These are phyloP conservation scores for Colletotrichum musae DNA, from an alignment of 2,329 filamentous ascomycete species.

Conservation along the genomic window DNA sequence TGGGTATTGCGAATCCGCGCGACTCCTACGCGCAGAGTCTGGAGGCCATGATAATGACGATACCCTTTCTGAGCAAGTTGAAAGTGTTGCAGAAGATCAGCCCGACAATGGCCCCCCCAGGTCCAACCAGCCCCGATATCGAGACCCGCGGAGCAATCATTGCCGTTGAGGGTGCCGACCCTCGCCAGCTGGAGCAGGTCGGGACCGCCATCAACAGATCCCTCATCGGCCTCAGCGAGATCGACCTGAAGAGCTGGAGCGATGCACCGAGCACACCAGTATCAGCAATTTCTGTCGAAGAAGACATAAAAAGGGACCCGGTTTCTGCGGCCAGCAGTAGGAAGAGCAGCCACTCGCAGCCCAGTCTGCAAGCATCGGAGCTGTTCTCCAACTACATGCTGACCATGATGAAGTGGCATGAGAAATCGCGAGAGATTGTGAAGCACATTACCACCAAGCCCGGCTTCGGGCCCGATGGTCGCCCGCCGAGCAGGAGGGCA, in stretches of 20 bases:
- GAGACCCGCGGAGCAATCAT: slow-evolving; percentile 82
- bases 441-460: slow-evolving; percentile 58
- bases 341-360: slow-evolving; percentile 39
- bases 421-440: slow-evolving; percentile 79
- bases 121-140: slow-evolving; percentile 49
- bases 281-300: slow-evolving; percentile 36
- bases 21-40: slow-evolving; percentile 62
- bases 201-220: slow-evolving; percentile 77
- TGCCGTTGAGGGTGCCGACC: slow-evolving; percentile 82
- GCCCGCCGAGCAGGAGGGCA: slow-evolving; percentile 29
- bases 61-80: slow-evolving; percentile 83
- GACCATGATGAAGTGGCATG: slow-evolving; percentile 81
- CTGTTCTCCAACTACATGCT: slow-evolving; percentile 74
- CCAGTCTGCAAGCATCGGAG: slow-evolving; percentile 49
- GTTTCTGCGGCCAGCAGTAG: slow-evolving; percentile 31
- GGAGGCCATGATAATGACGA: slow-evolving; percentile 81
- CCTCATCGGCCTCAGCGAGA: slow-evolving; percentile 62
- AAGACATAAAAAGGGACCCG: slow-evolving; percentile 33
- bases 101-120: slow-evolving; percentile 68
- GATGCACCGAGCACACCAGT: slow-evolving; percentile 47
- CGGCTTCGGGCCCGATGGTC: slow-evolving; percentile 22
- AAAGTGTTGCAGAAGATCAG: slow-evolving; percentile 82
- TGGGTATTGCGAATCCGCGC: slow-evolving; percentile 44
- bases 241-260: slow-evolving; percentile 60
- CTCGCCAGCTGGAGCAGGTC: slow-evolving; percentile 65